Conservation (phyloP, 73 alveolate species). For the Paramecium octaurelia region DNA sequence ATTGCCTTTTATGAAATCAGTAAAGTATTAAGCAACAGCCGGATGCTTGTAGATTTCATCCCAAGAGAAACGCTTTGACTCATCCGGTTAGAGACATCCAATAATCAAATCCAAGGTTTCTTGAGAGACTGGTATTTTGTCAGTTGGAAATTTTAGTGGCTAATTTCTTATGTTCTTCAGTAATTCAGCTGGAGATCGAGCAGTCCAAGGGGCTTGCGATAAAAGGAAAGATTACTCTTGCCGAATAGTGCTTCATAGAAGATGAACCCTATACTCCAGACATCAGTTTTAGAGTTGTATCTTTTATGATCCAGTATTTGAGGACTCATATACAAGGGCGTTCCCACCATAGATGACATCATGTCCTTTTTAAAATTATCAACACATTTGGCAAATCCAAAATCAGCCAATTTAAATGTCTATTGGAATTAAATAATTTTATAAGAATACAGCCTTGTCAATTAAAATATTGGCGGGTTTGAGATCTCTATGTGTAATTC, state of each 20-base stretch:
- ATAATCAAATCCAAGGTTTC: slow-evolving; percentile 37
- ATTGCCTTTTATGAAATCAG: slow-evolving; percentile 17
- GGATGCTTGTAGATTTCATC: slow-evolving; percentile 60
- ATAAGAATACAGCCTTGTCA: slow-evolving; percentile 27
- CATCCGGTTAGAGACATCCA: slow-evolving; percentile 54
- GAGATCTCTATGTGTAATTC: slow-evolving; percentile 63
- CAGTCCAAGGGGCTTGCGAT: slow-evolving; percentile 37
- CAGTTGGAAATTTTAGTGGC: slow-evolving; percentile 11
- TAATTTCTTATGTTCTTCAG: slow-evolving; percentile 1
- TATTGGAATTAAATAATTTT: neutral
- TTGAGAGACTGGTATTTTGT: slow-evolving; percentile 12
- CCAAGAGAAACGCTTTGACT: slow-evolving; percentile 53
- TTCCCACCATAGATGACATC: slow-evolving; percentile 66
- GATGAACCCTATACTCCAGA: slow-evolving; percentile 97
- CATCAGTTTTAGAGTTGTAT: slow-evolving; percentile 88
- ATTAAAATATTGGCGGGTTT: slow-evolving; percentile 65
- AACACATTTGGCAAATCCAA: slow-evolving; percentile 63
- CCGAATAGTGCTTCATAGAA: slow-evolving; percentile 77
- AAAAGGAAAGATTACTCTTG: neutral
- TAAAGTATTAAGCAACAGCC: neutral
- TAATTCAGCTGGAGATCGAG: slow-evolving; percentile 39
- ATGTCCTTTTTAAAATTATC: slow-evolving; percentile 57
- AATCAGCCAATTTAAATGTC: slow-evolving; percentile 61
- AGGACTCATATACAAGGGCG: slow-evolving; percentile 87
- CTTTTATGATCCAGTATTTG: slow-evolving; percentile 88